Conservation (phyloP, 352 stramenopile species). For the Globisporangium solare region DNA sequence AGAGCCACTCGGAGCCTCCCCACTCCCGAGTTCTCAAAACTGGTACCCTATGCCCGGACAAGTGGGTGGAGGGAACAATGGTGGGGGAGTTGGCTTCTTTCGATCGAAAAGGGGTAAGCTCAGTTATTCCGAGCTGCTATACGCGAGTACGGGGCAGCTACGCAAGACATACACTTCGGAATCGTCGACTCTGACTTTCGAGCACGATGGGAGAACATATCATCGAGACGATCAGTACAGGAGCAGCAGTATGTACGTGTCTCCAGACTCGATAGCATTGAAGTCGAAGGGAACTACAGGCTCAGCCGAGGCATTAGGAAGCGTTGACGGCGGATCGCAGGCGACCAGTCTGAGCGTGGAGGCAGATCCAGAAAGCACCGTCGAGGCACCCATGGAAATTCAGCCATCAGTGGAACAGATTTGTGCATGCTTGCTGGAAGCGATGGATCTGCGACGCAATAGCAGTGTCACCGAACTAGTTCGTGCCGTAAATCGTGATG, state of each 20-base stretch:
- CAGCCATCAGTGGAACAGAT: conserved; percentile 37
- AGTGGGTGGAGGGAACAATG: conserved; percentile 20
- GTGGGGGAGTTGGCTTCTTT: conserved; percentile 9
- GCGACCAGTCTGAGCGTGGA: conserved; percentile 10
- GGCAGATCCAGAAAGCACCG: background rate
- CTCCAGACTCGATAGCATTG: conserved; percentile 28
- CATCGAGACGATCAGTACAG: conserved; percentile 79
- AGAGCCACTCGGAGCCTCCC: conserved; percentile 46
- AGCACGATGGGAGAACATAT: conserved; percentile 66
- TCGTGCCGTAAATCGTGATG: conserved; percentile 30
- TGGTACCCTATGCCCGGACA: conserved; percentile 57
- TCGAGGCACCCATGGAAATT: background rate
- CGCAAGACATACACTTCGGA: conserved; percentile 80
- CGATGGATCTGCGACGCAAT: conserved; percentile 52
- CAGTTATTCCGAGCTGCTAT: conserved; percentile 79
- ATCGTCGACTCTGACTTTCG: conserved; percentile 73
- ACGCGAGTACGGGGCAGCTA: conserved; percentile 72
- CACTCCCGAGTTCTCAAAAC: conserved; percentile 44
- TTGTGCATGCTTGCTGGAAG: conserved; percentile 40
- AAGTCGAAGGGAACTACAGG: conserved; percentile 6
- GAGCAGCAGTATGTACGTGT: conserved; percentile 77
- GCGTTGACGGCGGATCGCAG: conserved; percentile 15
- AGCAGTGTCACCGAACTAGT: conserved; percentile 56
- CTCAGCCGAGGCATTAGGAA: background rate
- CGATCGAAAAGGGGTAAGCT: conserved; percentile 63